Evolutionary conservation across 1,284 basidiomycete genomes (phyloP).

Genomic region (Cryptococcus deneoformans): DNA sequence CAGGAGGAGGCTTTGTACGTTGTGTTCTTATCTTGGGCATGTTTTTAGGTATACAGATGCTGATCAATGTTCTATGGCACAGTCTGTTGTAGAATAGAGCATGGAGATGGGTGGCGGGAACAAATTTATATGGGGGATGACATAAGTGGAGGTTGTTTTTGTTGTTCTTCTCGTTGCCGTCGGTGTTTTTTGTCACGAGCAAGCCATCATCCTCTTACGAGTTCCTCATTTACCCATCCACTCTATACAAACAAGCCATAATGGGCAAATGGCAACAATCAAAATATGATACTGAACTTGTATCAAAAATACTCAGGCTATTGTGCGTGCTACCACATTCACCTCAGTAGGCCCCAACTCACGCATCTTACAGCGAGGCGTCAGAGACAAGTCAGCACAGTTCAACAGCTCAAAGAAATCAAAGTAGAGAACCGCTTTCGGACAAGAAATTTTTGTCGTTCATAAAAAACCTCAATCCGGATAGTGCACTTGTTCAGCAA

Average conservation of each 20-base stretch:
- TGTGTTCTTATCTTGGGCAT: constrained; percentile 97
- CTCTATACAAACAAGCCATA: neutral
- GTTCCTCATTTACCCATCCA: neutral
- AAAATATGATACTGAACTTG: constrained; percentile 22
- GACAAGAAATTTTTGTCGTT: constrained; percentile 12
- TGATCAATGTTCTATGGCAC: too few relatives aligned
- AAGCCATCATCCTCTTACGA: neutral
- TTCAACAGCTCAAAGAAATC: neutral
- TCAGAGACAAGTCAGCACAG: neutral
- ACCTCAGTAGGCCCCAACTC: neutral
- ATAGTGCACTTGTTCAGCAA: neutral
- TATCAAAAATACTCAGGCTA: constrained; percentile 17
- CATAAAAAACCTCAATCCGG: constrained; percentile 9
- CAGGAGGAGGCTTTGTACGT: constrained; percentile 91
- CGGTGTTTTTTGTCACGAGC: neutral
- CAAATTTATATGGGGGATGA: too few relatives aligned
- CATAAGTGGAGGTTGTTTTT: neutral
- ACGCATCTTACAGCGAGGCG: neutral
- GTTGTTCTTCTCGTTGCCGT: neutral
- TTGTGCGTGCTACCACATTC: constrained; percentile 16
- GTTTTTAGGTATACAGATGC: constrained; percentile 16
- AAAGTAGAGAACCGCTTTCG: neutral
- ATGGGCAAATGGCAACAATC: constrained; percentile 29
- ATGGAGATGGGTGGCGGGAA: too few relatives aligned
- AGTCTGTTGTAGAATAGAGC: too few relatives aligned